phyloP scores from a whole-genome alignment of 495 filamentous ascomycete genomes.

The Clohesyomyces aquaticus region DNA sequence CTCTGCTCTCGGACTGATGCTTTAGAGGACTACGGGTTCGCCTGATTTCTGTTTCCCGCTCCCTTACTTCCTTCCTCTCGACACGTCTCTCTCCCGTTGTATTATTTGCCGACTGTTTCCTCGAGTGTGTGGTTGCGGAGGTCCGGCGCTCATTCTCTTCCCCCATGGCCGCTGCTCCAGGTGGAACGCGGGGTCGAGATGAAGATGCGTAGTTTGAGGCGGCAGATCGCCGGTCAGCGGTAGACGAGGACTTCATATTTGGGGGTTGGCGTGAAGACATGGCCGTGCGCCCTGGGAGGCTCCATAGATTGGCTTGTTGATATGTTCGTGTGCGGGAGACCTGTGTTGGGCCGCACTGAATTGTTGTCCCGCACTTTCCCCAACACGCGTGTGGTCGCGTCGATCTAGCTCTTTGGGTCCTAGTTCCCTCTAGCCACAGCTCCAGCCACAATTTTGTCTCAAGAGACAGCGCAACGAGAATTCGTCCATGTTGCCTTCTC shows the following conservation, averaged over 20 bases:
- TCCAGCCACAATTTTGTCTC: too few relatives aligned
- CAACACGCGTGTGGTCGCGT: constrained; percentile 5
- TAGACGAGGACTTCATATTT: constrained; percentile 22
- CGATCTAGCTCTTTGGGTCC: too few relatives aligned
- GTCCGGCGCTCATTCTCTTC: constrained; percentile 27
- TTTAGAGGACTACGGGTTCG: constrained; percentile 69
- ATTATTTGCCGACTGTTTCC: constrained; percentile 25
- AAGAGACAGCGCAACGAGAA: too few relatives aligned
- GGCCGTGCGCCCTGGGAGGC: constrained; percentile 3
- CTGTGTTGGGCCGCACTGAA: constrained; percentile 10
- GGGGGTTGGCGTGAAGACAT: constrained; percentile 37
- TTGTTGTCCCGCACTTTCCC: constrained; percentile 15
- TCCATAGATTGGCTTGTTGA: constrained; percentile 31
- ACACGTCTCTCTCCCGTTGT: constrained; percentile 32
- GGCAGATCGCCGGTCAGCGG: constrained; percentile 31
- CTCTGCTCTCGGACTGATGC: constrained; percentile 51
- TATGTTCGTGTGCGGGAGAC: not conserved
- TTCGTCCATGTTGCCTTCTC: too few relatives aligned
- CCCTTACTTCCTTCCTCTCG: constrained; percentile 36
- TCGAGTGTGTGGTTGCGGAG: constrained; percentile 33
- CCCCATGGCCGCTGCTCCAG: constrained; percentile 24
- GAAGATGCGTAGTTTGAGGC: constrained; percentile 11
- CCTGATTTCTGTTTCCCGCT: constrained; percentile 51
- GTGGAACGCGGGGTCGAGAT: constrained; percentile 40
- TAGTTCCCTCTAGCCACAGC: too few relatives aligned